These are phyloP conservation scores for Ceratocystis eucalypticola DNA, from an alignment of 2,329 filamentous ascomycete genomes.

Conservation along the genomic window DNA sequence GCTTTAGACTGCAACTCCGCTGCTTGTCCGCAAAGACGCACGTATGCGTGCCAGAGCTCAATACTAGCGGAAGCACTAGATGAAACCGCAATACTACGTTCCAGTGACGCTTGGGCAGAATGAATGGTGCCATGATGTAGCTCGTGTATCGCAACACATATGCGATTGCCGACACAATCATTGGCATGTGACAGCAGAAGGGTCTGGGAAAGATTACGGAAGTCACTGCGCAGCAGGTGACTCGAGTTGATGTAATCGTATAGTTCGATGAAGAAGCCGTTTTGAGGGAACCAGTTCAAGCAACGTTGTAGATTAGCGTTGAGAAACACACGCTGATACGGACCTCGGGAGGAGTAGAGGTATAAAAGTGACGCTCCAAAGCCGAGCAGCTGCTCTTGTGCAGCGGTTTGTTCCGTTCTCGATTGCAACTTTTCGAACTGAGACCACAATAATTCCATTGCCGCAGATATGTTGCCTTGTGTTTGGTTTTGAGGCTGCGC, in stretches of 20 bases:
- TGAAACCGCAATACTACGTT: constrained; percentile 35
- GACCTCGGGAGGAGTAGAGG: constrained; percentile 42
- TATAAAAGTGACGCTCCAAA: constrained; percentile 52
- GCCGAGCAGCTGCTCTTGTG: constrained; percentile 56
- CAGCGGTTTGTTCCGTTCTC: constrained; percentile 26
- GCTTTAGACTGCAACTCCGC: constrained; percentile 30
- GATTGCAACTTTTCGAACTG: constrained; percentile 33
- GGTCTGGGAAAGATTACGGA: constrained; percentile 50
- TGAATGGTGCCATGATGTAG: constrained; percentile 35
- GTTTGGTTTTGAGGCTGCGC: constrained; percentile 32
- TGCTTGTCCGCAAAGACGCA: constrained; percentile 33
- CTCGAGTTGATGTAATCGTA: constrained; percentile 62
- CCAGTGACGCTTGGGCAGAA: constrained; percentile 38
- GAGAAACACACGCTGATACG: constrained; percentile 55
- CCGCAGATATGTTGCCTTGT: constrained; percentile 45
- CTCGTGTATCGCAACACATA: constrained; percentile 42
- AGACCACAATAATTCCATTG: constrained; percentile 30
- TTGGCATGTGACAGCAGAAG: constrained; percentile 32
- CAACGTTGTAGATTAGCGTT: constrained; percentile 48
- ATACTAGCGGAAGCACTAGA: constrained; percentile 26
- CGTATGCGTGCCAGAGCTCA: constrained; percentile 37
- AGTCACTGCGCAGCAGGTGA: constrained; percentile 60
- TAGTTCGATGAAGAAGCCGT: constrained; percentile 60
- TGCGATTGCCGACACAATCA: constrained; percentile 33
- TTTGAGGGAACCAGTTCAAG: constrained; percentile 54